These are phyloP conservation scores for Citeromyces siamensis DNA, from an alignment of 1,139 yeast genomes.

Conservation along the genomic window DNA sequence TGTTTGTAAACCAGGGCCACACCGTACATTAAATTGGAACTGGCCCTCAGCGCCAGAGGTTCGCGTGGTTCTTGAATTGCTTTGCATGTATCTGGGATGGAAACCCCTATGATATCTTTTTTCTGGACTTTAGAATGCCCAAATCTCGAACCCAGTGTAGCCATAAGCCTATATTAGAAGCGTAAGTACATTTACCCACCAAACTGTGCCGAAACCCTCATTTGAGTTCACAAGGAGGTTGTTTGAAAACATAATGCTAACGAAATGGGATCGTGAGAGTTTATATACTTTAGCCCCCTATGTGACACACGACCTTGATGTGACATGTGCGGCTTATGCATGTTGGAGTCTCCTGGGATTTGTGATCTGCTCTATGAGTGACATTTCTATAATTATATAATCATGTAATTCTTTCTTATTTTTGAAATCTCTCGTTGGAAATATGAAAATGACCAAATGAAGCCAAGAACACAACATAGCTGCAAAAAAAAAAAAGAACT, in stretches of 20 bases:
- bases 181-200: not conserved
- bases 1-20: constrained; percentile 40
- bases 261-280: not conserved
- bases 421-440: no score
- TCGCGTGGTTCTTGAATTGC: constrained; percentile 19
- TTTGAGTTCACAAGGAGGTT: not conserved
- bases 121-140: constrained; percentile 20
- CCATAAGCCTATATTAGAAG: constrained; percentile 16
- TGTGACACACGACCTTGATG: not conserved
- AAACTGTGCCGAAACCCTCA: constrained; percentile 1
- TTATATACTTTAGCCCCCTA: not conserved
- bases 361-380: no score
- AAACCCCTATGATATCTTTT: constrained; percentile 25
- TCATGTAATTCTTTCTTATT: no score
- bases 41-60: constrained; percentile 27
- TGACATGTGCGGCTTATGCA: no score
- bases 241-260: not conserved
- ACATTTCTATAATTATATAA: no score
- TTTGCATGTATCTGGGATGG: constrained; percentile 34
- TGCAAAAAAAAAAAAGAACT: no score
- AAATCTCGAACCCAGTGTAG: constrained; percentile 31
- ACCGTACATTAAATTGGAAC: constrained; percentile 44
- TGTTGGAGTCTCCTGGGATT: no score
- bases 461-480: no score
- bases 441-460: no score